Evolutionary conservation across 306 rosid species (phyloP), one percentile per base, ranked within the genome.

Genomic region (Dicorynia guianensis): DNA sequence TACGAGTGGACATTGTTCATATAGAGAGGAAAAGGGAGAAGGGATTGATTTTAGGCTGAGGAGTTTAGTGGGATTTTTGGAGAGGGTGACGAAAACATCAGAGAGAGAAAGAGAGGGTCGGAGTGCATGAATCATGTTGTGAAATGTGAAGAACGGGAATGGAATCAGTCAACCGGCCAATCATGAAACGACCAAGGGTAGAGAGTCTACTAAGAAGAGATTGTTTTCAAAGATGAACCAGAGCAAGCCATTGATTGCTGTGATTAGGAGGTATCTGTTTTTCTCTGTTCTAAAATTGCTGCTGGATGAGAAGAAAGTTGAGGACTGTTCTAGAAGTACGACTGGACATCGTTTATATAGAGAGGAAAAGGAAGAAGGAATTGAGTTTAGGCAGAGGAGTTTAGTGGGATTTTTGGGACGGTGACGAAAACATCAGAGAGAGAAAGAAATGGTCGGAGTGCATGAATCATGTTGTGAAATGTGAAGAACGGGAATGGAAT

Each of bases 161-260:
- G 25, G 20, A 8, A 2, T 5, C 7, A 40, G 67, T 67, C 74
- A 76, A 67, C 67, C 11, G 50, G 62, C 47, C 61, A 67, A 76
- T 67, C 15, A 76, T 55, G 74, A 66, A 30, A 4, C 11, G 33
- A 54, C 44, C 2, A 15, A 46, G 13, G 46, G 17, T 40, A 1
- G 44, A 40, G 0, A 9, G 44, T 40, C 44, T 40, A 40, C 5
- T 39, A 63, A 62, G 79, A 35, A 50, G 86, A 60, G 3, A 67
- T 44, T 39, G 69, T 70, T 52, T 69, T 72, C 30, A 84, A 46
- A 78, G 80, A 77, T 67, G 50, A 63, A 79, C 74, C 47, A 46
- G 87, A 79, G 70, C 55, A 73, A 9, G 87, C 88, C 91, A 89
- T 89, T 11, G 8, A 56, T 35, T 57, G 8, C 4, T 69, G 30